Conservation (phyloP, 108 stramenopile genomes). For the Halocafeteria seosinensis region DNA sequence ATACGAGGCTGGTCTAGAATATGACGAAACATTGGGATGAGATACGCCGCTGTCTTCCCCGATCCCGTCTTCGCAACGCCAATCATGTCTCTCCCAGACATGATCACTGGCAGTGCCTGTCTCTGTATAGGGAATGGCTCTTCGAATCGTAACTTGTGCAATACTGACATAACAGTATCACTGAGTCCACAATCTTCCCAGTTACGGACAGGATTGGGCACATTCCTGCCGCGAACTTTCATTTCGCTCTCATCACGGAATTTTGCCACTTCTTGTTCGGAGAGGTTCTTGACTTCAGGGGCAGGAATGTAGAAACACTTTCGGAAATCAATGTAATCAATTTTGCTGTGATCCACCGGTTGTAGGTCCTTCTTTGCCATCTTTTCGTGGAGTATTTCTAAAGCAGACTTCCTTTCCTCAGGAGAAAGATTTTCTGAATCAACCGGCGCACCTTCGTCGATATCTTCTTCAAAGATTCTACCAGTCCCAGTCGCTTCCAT, state of each 20-base stretch:
- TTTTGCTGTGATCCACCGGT: background rate
- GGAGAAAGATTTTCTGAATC: background rate
- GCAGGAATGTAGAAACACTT: background rate
- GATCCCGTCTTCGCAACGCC: conserved; percentile 94
- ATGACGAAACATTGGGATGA: conserved; percentile 78
- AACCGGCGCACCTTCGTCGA: background rate
- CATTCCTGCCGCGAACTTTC: background rate
- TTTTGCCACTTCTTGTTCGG: background rate
- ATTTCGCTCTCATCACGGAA: background rate
- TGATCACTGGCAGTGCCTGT: conserved; percentile 89
- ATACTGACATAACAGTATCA: background rate
- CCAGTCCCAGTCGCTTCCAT: background rate
- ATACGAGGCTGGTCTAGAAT: conserved; percentile 79
- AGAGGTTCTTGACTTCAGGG: background rate
- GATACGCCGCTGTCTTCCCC: conserved; percentile 88
- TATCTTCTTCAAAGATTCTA: background rate
- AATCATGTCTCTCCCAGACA: conserved; percentile 92
- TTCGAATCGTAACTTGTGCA: conserved; percentile 21
- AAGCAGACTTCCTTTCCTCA: background rate
- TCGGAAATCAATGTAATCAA: background rate
- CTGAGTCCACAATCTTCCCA: background rate
- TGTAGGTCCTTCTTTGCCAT: background rate
- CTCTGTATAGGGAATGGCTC: conserved; percentile 86
- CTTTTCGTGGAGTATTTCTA: background rate
- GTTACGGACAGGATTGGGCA: background rate